Conservation (phyloP, 1,284 basidiomycete species). For the Lignosus rhinocerotis region DNA sequence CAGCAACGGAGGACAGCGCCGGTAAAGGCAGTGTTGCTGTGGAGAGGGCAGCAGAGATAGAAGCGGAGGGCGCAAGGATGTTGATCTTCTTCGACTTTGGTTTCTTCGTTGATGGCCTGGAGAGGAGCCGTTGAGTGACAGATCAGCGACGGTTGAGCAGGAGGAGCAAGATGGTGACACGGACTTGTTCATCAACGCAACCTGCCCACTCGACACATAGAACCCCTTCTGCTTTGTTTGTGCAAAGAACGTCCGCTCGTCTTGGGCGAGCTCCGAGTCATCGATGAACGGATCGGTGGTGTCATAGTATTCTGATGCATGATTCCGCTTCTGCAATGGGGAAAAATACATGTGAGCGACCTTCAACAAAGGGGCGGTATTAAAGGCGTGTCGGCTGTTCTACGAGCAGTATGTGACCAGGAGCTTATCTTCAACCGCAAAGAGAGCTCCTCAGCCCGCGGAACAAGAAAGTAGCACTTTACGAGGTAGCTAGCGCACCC, state of each 20-base stretch:
- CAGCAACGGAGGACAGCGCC: constrained; percentile 19
- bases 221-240: constrained; percentile 94
- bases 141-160: not conserved
- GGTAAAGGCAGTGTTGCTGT: constrained; percentile 30
- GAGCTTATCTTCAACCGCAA: too few relatives aligned
- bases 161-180: constrained; percentile 21
- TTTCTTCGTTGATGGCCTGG: constrained; percentile 56
- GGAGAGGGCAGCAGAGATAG: constrained; percentile 35
- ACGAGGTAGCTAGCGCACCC: too few relatives aligned
- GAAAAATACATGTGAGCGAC: not conserved
- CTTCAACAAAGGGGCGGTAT: too few relatives aligned
- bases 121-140: not conserved
- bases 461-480: too few relatives aligned
- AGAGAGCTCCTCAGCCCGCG: too few relatives aligned
- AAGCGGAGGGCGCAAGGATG: constrained; percentile 32
- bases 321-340: constrained; percentile 49
- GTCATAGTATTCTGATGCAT: constrained; percentile 81
- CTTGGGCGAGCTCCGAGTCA: constrained; percentile 90
- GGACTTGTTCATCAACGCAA: constrained; percentile 79
- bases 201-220: constrained; percentile 86
- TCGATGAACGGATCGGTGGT: constrained; percentile 94
- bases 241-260: constrained; percentile 90
- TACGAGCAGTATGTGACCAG: too few relatives aligned
- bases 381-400: too few relatives aligned
- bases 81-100: constrained; percentile 62